Conservation (phyloP, 2,329 filamentous ascomycete species). For the Fusarium buharicum region DNA sequence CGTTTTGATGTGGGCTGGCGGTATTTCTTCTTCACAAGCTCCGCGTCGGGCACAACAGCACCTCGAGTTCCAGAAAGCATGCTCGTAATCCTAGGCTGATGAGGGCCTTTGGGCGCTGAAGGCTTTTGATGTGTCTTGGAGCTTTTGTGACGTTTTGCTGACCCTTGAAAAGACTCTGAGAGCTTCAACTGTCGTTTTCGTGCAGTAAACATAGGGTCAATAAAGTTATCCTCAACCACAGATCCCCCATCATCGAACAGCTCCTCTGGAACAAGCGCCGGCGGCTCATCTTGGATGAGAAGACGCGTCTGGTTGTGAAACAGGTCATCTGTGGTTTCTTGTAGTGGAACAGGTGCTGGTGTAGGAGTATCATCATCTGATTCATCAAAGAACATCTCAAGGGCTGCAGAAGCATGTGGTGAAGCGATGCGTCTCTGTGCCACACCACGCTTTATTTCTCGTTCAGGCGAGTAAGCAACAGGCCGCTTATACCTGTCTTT, state of each 20-base stretch:
- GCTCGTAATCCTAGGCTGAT: slow-evolving; percentile 50
- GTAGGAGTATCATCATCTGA: slow-evolving; percentile 52
- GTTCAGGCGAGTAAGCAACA: slow-evolving; percentile 52
- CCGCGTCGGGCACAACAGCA: slow-evolving; percentile 7
- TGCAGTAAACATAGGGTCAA: slow-evolving; percentile 62
- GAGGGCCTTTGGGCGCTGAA: slow-evolving; percentile 19
- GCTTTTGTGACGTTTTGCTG: slow-evolving; percentile 44
- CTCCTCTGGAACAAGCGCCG: slow-evolving; percentile 9
- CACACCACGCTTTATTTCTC: slow-evolving; percentile 59
- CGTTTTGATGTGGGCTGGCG: slow-evolving; percentile 21
- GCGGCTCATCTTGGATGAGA: slow-evolving; percentile 24
- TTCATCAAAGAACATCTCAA: slow-evolving; percentile 58
- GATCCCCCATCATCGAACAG: slow-evolving; percentile 50
- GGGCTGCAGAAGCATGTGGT: slow-evolving; percentile 40
- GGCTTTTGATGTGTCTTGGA: slow-evolving; percentile 38
- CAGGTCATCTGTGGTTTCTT: slow-evolving; percentile 37
- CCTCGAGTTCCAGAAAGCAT: slow-evolving; percentile 39
- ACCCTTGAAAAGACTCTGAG: slow-evolving; percentile 40
- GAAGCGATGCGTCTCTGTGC: slow-evolving; percentile 57
- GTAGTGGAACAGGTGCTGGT: slow-evolving; percentile 26
- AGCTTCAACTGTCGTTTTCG: slow-evolving; percentile 54
- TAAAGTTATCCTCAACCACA: slow-evolving; percentile 61
- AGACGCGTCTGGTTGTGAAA: slow-evolving; percentile 46
- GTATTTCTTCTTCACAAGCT: slow-evolving; percentile 32
- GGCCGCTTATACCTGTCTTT: slow-evolving; percentile 45